Evolutionary conservation across 768 basidiomycete genomes (phyloP).

Genomic region (Boletus subcaerulescens): DNA sequence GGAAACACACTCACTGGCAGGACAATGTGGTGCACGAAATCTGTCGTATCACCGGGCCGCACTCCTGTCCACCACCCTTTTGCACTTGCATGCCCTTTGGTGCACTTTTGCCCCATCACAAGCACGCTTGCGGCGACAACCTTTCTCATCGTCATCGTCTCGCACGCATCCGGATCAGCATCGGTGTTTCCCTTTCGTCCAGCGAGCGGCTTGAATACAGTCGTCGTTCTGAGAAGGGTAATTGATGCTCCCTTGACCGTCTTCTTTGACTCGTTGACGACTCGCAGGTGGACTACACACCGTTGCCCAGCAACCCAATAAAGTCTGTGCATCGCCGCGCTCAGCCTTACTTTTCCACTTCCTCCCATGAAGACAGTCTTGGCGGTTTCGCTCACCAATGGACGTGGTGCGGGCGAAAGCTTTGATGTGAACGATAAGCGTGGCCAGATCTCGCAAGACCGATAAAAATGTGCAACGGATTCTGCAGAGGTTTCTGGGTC

Average conservation of each 20-base stretch:
- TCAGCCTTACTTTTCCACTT: conserved; percentile 60
- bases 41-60: conserved; percentile 51
- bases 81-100: conserved; percentile 70
- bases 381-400: conserved; percentile 54
- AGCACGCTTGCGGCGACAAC: conserved; percentile 64
- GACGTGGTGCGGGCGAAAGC: conserved; percentile 58
- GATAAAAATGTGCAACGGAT: conserved; percentile 89
- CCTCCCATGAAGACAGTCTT: conserved; percentile 62
- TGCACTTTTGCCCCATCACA: conserved; percentile 59
- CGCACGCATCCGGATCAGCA: conserved; percentile 57
- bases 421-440: conserved; percentile 58
- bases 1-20: conserved; percentile 60
- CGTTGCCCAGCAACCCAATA: conserved; percentile 83
- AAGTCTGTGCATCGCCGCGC: conserved; percentile 64
- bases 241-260: conserved; percentile 63
- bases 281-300: conserved; percentile 61
- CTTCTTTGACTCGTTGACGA: conserved; percentile 68
- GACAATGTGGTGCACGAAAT: conserved; percentile 67
- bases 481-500: conserved; percentile 54
- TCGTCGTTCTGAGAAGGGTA: conserved; percentile 61
- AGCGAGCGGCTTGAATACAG: conserved; percentile 54
- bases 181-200: conserved; percentile 31
- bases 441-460: conserved; percentile 78
- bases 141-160: conserved; percentile 59
- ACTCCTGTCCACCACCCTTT: conserved; percentile 93